Conservation (phyloP, 2,329 filamentous ascomycete genomes). For the Aspergillus uvarum region DNA sequence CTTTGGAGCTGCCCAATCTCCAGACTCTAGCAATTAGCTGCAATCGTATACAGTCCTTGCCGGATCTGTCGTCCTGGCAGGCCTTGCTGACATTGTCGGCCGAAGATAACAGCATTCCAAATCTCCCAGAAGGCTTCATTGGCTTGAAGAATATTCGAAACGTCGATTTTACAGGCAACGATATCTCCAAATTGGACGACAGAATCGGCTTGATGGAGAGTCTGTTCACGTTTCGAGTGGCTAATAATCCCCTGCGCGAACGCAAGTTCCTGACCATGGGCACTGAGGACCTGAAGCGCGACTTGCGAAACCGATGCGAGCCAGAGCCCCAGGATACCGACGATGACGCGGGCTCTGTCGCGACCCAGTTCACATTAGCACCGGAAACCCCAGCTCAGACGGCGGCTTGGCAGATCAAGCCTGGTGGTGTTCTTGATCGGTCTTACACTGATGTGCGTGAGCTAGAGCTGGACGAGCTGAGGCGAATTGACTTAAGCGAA, state of each 20-base stretch:
- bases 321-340: constrained; percentile 45
- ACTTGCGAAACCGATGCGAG: constrained; percentile 64
- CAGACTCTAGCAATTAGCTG: constrained; percentile 74
- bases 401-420: constrained; percentile 38
- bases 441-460: constrained; percentile 64
- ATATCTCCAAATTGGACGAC: constrained; percentile 72
- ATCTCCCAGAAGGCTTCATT: constrained; percentile 74
- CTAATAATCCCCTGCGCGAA: constrained; percentile 87
- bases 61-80: constrained; percentile 71
- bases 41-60: constrained; percentile 73
- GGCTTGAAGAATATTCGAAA: constrained; percentile 67
- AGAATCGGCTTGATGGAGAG: constrained; percentile 77
- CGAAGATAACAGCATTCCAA: constrained; percentile 76
- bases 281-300: constrained; percentile 77
- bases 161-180: constrained; percentile 82
- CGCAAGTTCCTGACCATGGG: constrained; percentile 80
- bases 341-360: constrained; percentile 41
- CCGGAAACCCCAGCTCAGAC: constrained; percentile 45
- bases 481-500: constrained; percentile 47
- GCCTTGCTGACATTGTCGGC: constrained; percentile 71
- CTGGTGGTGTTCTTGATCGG: constrained; percentile 60
- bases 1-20: constrained; percentile 67
- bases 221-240: constrained; percentile 71
- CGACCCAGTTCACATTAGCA: constrained; percentile 42
- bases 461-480: constrained; percentile 51